Conservation (phyloP, 306 rosid species). For the Gillenia trifoliata region DNA sequence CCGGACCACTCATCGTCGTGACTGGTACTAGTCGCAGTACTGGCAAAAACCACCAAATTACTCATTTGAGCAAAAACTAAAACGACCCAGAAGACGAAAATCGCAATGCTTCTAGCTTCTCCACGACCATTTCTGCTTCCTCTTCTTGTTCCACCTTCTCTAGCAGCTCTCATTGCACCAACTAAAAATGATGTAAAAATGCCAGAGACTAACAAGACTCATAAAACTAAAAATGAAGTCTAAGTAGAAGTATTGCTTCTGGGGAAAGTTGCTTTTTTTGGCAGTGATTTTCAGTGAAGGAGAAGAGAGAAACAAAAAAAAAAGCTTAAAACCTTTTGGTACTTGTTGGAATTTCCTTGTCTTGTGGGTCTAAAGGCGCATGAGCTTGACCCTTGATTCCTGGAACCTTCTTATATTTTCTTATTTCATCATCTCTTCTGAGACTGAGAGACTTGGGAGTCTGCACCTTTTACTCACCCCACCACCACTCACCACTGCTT, state of each 20-base stretch:
- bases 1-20: not conserved
- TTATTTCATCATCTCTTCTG: constrained; percentile 28
- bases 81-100: constrained; percentile 58
- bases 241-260: constrained; percentile 15
- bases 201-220: not conserved
- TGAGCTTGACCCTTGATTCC: constrained; percentile 77
- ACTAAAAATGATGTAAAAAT: not conserved
- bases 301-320: not conserved
- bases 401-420: constrained; percentile 76
- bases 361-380: constrained; percentile 70
- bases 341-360: constrained; percentile 40
- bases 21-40: not conserved
- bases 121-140: constrained; percentile 5
- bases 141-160: constrained; percentile 33
- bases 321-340: constrained; percentile 7
- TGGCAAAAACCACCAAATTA: constrained; percentile 17
- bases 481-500: not conserved
- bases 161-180: constrained; percentile 48
- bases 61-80: constrained; percentile 43
- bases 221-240: not conserved
- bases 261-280: not conserved
- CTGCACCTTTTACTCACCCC: constrained; percentile 25
- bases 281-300: not conserved
- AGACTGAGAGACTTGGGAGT: constrained; percentile 35
- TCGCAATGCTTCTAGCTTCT: constrained; percentile 15